Conservation (phyloP, 768 basidiomycete genomes). For the Rickenella mellea region DNA sequence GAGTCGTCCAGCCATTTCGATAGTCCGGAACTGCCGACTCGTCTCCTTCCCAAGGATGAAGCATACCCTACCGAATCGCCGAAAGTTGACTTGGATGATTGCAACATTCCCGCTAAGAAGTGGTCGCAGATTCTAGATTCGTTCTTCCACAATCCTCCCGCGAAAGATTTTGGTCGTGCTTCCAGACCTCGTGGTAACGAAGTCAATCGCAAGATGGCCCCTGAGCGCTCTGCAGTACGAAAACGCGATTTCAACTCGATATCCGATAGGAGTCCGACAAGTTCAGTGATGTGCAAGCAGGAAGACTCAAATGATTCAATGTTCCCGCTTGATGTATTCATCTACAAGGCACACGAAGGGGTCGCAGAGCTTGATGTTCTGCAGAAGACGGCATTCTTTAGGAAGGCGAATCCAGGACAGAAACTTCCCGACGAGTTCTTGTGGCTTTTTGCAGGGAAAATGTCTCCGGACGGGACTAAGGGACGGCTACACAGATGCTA, state of each 20-base stretch:
- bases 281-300: slow-evolving; percentile 3
- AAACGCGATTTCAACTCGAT: not conserved
- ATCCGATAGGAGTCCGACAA: not conserved
- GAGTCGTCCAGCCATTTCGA: too few relatives aligned
- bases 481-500: slow-evolving; percentile 61
- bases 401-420: slow-evolving; percentile 39
- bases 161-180: too few relatives aligned
- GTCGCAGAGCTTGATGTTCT: slow-evolving; percentile 45
- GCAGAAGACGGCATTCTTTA: slow-evolving; percentile 45
- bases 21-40: too few relatives aligned
- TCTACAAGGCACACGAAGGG: slow-evolving; percentile 58
- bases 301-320: slow-evolving; percentile 7
- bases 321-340: slow-evolving; percentile 24
- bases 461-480: slow-evolving; percentile 47
- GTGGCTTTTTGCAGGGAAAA: slow-evolving; percentile 56
- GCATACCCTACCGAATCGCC: too few relatives aligned
- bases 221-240: too few relatives aligned
- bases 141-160: too few relatives aligned
- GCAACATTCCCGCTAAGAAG: too few relatives aligned
- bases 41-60: too few relatives aligned
- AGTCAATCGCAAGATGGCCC: too few relatives aligned
- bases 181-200: too few relatives aligned
- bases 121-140: too few relatives aligned
- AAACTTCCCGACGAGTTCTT: slow-evolving; percentile 63
- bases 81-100: too few relatives aligned